These are phyloP conservation scores for Penicillium sclerotiorum DNA, from an alignment of 2,329 filamentous ascomycete genomes.

Conservation along the genomic window DNA sequence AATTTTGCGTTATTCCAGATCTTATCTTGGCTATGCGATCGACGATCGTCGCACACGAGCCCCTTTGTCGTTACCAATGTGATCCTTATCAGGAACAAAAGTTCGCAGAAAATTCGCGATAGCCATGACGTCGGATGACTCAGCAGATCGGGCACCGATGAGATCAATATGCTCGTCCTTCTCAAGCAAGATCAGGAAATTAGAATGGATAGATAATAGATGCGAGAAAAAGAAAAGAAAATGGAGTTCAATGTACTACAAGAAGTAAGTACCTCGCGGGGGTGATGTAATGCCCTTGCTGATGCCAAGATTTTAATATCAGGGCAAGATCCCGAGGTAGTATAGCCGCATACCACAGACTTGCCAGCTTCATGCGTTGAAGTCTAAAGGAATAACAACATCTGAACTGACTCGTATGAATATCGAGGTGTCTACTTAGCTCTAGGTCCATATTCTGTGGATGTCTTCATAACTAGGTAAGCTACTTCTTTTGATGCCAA, in stretches of 20 bases:
- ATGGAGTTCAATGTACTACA: background rate
- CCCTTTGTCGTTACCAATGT: background rate
- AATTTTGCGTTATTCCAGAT: background rate
- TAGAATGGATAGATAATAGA: background rate
- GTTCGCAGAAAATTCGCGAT: slow-evolving; percentile 8
- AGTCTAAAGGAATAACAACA: no score
- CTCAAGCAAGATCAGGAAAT: no score
- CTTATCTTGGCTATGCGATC: slow-evolving; percentile 10
- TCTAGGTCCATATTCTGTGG: no score
- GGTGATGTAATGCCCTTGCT: background rate
- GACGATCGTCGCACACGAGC: slow-evolving; percentile 13
- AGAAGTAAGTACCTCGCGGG: background rate
- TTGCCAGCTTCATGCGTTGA: no score
- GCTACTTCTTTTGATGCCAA: no score
- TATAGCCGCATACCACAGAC: no score
- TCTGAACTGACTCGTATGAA: no score
- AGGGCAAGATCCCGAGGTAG: slow-evolving; percentile 1
- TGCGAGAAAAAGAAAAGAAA: background rate
- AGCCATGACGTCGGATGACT: slow-evolving; percentile 31
- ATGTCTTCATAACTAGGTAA: no score
- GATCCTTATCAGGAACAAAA: slow-evolving; percentile 10
- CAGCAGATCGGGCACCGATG: slow-evolving; percentile 11
- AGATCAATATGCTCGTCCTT: no score
- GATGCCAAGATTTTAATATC: background rate
- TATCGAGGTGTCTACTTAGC: no score